These are phyloP conservation scores for Blastomyces parvus DNA, from an alignment of 2,329 filamentous ascomycete genomes.

Conservation along the genomic window DNA sequence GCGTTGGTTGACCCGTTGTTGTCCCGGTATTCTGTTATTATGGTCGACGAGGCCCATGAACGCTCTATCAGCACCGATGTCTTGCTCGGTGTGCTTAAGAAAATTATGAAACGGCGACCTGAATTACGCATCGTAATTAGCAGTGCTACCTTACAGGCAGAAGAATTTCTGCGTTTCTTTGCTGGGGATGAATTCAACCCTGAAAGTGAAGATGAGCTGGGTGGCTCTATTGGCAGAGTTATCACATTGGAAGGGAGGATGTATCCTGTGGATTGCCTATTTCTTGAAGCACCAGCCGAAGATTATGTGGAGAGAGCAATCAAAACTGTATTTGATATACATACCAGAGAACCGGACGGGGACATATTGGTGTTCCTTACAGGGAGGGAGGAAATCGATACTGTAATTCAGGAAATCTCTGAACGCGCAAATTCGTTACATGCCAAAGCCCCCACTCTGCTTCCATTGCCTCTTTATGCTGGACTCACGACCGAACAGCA, in stretches of 20 bases:
- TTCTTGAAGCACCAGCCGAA: constrained; percentile 65
- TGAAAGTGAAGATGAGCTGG: constrained; percentile 27
- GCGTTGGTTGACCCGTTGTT: constrained; percentile 86
- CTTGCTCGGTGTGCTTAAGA: constrained; percentile 79
- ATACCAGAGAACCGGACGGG: constrained; percentile 66
- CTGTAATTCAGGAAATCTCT: constrained; percentile 65
- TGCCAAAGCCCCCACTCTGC: constrained; percentile 49
- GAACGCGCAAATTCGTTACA: constrained; percentile 59
- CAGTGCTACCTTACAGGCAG: constrained; percentile 85
- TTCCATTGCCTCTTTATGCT: constrained; percentile 75
- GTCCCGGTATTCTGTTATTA: constrained; percentile 86
- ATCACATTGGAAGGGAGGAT: constrained; percentile 79
- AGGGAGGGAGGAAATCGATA: constrained; percentile 86
- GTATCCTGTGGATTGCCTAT: constrained; percentile 80
- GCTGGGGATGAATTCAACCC: constrained; percentile 34
- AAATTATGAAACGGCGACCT: constrained; percentile 68
- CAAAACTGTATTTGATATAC: constrained; percentile 77
- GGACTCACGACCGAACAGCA: constrained; percentile 85
- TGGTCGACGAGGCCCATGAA: constrained; percentile 97
- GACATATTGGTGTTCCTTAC: constrained; percentile 89
- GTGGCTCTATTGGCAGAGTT: constrained; percentile 50
- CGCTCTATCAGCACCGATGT: constrained; percentile 87
- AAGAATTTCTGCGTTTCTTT: constrained; percentile 78
- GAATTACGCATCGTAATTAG: constrained; percentile 84
- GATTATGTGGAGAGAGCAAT: constrained; percentile 80